Evolutionary conservation across 2,329 filamentous ascomycete species (phyloP), one percentile per base, ranked within the genome.

Genomic region (Pseudocercospora crystallina): DNA sequence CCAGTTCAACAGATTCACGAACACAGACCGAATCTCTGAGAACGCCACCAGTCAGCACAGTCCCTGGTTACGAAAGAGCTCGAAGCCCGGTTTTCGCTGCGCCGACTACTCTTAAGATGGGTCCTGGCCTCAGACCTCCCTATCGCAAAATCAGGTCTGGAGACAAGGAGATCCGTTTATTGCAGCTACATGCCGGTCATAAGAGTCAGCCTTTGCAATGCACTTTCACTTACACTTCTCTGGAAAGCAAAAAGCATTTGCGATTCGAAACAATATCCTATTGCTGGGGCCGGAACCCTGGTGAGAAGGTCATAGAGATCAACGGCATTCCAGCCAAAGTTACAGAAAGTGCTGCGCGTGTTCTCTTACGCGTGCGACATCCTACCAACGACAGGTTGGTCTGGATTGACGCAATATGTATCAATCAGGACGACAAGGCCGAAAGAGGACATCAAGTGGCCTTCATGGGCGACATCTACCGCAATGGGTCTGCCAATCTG

Each of bases 401-500:
- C 5, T 53, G 40, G 40, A 41, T 53, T 2, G 49, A 53, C 36
- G 44, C 49, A 5, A 36, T 53, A 9, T 53, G 49, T 33, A 53
- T 53, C 39, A 44, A 53, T 37, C 49, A 53, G 31, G 8, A 3
- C 20, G 44, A 48, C 15, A 10, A 34, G 0, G 38, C 14, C 10
- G 49, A 53, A 13, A 14, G 39, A 3, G 26, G 14, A 11, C 10
- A 17, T 12, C 49, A 53, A 26, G 49, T 53, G 10, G 12, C 32
- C 0, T 11, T 48, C n/a, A 53, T 53, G 49, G 31, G 26, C 13
- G 32, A 39, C 2, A 35, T 53, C 14, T 53, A 47, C 26, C 39
- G 40, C 5, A 13, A 32, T 1, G 43, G 34, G 17, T 26, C 15
- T 13, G 36, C 26, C 10, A 53, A 47, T 43, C 10, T 53, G 17